phyloP scores from a whole-genome alignment of 345 rosid genomes.

The Rhizophora mangle region DNA sequence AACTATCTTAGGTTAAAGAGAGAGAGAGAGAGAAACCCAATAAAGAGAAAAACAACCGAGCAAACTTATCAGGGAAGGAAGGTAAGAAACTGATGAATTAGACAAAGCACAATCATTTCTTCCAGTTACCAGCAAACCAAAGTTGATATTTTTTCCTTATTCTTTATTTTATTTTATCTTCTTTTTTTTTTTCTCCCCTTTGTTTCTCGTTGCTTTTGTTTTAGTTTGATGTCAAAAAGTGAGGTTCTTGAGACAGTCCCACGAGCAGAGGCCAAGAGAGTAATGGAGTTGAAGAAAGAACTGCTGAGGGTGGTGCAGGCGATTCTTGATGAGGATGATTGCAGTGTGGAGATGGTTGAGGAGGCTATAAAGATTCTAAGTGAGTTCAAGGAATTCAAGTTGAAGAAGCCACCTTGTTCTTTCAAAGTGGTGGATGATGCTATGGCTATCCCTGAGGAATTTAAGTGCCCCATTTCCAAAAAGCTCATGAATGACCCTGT shows the following conservation, averaged over 20 bases:
- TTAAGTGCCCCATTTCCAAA: slow-evolving; percentile 46
- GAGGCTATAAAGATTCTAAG: slow-evolving; percentile 38
- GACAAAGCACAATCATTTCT: background rate
- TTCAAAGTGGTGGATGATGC: slow-evolving; percentile 14
- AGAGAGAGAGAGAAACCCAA: background rate
- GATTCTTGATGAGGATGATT: slow-evolving; percentile 40
- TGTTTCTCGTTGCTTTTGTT: background rate
- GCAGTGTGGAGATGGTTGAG: slow-evolving; percentile 23
- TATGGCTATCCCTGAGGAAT: slow-evolving; percentile 30
- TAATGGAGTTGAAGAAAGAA: slow-evolving; percentile 38
- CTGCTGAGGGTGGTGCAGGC: slow-evolving; percentile 31
- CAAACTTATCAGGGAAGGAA: slow-evolving; percentile 5
- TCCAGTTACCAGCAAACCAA: slow-evolving; percentile 6
- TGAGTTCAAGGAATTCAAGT: slow-evolving; percentile 24
- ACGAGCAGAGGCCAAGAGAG: slow-evolving; percentile 6
- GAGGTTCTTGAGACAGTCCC: slow-evolving; percentile 10
- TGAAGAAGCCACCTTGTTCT: slow-evolving; percentile 17
- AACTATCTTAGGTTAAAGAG: background rate
- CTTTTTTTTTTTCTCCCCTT: background rate
- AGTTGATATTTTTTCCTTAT: background rate
- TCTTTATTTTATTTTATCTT: too few species aligned
- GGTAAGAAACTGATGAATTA: background rate
- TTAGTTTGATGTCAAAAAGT: slow-evolving; percentile 24
- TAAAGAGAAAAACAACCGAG: slow-evolving; percentile 1
- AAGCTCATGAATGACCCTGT: slow-evolving; percentile 56